Percentiles rank a stretch among this genome's conserved stretches.
These are phyloP conservation scores for Daldinia grandis DNA, from an alignment of 495 filamentous ascomycete genomes.

Conservation along the genomic window DNA sequence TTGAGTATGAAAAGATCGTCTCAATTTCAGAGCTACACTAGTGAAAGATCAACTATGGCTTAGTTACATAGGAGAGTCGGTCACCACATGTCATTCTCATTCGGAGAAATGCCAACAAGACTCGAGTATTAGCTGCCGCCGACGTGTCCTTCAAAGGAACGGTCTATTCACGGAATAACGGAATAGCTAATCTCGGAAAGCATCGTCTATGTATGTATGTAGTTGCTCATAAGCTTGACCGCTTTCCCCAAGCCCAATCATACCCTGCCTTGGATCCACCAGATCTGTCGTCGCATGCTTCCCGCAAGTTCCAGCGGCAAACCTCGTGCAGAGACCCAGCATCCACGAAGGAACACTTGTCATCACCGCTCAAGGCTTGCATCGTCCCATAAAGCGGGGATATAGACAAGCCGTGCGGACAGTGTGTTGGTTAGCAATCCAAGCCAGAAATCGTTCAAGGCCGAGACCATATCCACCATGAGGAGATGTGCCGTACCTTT, in stretches of 20 bases:
- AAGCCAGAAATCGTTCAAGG: slow-evolving; percentile 94
- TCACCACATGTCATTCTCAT: slow-evolving; percentile 8
- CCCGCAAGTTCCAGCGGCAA: slow-evolving; percentile 10
- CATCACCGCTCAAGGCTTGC: slow-evolving; percentile 73
- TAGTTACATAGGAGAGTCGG: slow-evolving; percentile 19
- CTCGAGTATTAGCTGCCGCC: neutral
- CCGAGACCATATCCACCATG: slow-evolving; percentile 97
- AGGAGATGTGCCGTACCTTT: slow-evolving; percentile 89
- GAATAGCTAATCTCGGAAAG: slow-evolving; percentile 19
- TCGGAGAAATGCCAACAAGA: slow-evolving; percentile 1
- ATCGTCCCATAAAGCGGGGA: slow-evolving; percentile 91
- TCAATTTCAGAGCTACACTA: slow-evolving; percentile 1
- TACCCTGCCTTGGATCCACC: slow-evolving; percentile 17
- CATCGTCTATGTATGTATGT: too few species aligned
- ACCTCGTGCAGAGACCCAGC: slow-evolving; percentile 16
- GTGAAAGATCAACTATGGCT: slow-evolving; percentile 7
- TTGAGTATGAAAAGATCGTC: slow-evolving; percentile 9
- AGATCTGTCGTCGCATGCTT: slow-evolving; percentile 6
- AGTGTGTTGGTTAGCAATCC: slow-evolving; percentile 92
- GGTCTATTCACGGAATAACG: slow-evolving; percentile 11
- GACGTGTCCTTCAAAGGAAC: slow-evolving; percentile 13
- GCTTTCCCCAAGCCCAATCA: slow-evolving; percentile 34
- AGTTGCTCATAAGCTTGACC: slow-evolving; percentile 28
- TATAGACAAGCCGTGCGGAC: slow-evolving; percentile 91
- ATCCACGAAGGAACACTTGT: slow-evolving; percentile 6